phyloP scores from a whole-genome alignment of 805 yeast species.

The Wickerhamiella sergipiensis region DNA sequence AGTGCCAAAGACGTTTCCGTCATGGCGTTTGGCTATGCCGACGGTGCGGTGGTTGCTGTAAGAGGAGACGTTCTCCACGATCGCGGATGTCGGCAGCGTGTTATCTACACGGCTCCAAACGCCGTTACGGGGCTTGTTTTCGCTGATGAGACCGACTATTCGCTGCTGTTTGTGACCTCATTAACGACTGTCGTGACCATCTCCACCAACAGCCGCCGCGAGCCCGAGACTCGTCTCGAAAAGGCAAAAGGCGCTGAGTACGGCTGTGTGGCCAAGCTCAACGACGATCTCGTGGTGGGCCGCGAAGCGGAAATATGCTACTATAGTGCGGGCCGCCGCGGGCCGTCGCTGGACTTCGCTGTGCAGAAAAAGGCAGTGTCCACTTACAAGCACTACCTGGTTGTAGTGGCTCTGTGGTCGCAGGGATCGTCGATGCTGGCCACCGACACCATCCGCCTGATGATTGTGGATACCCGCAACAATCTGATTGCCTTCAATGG shows the following conservation, averaged over 20 bases:
- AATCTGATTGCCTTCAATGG: conserved; percentile 58
- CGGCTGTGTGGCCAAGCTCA: conserved; percentile 29
- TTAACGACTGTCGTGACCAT: conserved; percentile 58
- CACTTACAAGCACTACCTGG: conserved; percentile 41
- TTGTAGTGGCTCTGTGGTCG: conserved; percentile 25
- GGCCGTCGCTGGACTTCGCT: conserved; percentile 40
- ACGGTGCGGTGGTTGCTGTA: conserved; percentile 68
- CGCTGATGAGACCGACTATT: conserved; percentile 21
- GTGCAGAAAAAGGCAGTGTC: conserved; percentile 38
- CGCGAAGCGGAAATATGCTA: conserved; percentile 48
- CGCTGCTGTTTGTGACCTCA: conserved; percentile 53
- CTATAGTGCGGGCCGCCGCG: conserved; percentile 31
- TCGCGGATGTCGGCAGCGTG: conserved; percentile 76
- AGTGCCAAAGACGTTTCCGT: conserved; percentile 44
- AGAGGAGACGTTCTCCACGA: conserved; percentile 84
- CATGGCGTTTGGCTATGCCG: conserved; percentile 64
- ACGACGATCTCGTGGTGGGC: conserved; percentile 49
- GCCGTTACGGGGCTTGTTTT: conserved; percentile 72
- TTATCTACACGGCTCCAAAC: conserved; percentile 52
- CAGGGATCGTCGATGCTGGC: conserved; percentile 9
- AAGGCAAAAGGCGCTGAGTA: conserved; percentile 33
- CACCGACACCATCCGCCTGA: conserved; percentile 36
- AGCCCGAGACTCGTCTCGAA: conserved; percentile 38
- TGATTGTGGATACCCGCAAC: conserved; percentile 56
- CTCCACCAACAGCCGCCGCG: conserved; percentile 61